These are phyloP conservation scores for Chlamydomonas incerta DNA, from an alignment of 139 green algal genomes.

Conservation along the genomic window DNA sequence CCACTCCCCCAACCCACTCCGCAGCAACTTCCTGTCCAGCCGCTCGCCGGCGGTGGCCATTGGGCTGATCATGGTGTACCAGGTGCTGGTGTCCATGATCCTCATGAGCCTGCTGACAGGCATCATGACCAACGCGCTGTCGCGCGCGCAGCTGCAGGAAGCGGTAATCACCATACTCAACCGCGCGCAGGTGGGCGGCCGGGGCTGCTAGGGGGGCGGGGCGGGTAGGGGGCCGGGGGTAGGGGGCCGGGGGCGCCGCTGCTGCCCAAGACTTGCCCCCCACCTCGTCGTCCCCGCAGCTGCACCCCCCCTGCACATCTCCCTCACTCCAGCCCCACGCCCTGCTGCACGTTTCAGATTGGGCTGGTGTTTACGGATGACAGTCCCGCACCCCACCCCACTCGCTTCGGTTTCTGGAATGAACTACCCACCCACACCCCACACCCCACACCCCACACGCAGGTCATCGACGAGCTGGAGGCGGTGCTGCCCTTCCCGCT, in stretches of 20 bases:
- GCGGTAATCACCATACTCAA: neutral
- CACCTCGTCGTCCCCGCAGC: no score
- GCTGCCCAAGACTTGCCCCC: neutral
- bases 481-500: neutral
- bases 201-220: neutral
- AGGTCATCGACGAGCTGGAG: conserved; percentile 36
- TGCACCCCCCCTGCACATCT: no score
- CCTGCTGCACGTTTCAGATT: no score
- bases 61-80: conserved; percentile 2
- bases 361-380: no score
- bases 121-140: conserved; percentile 46
- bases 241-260: no score
- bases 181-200: conserved; percentile 15
- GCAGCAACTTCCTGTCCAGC: neutral
- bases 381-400: no score
- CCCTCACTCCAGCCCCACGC: no score
- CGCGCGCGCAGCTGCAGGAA: conserved; percentile 12
- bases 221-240: neutral
- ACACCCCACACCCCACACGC: no score
- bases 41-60: conserved; percentile 10
- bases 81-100: conserved; percentile 48
- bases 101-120: conserved; percentile 40
- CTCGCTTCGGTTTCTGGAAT: no score
- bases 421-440: no score
- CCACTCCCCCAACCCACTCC: no score